These are phyloP conservation scores for Claviceps sp. DNA, from an alignment of 2,329 filamentous ascomycete species.

Conservation along the genomic window DNA sequence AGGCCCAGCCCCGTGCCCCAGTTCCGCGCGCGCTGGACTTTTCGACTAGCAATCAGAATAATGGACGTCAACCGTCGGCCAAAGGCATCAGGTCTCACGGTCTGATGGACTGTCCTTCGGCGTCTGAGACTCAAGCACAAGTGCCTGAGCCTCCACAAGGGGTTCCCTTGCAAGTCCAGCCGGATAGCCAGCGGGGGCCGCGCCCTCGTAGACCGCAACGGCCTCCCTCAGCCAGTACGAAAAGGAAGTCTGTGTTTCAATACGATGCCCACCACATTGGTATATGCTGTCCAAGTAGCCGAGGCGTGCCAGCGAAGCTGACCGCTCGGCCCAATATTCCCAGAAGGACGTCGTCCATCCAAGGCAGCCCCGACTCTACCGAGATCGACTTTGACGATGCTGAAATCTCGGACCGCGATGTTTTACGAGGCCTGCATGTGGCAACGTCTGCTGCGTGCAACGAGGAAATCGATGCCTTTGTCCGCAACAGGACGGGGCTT, in stretches of 20 bases:
- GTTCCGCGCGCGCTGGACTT: neutral
- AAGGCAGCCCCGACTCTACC: constrained; percentile 10
- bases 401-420: constrained; percentile 33
- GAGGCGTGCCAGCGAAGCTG: constrained; percentile 13
- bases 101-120: neutral
- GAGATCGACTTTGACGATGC: constrained; percentile 21
- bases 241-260: neutral
- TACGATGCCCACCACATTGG: constrained; percentile 12
- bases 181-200: neutral
- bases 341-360: constrained; percentile 22
- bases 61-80: neutral
- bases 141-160: neutral
- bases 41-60: neutral
- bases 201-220: constrained; percentile 1
- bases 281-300: constrained; percentile 15
- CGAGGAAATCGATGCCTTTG: constrained; percentile 37
- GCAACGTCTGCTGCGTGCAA: constrained; percentile 44
- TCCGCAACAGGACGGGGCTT: constrained; percentile 37
- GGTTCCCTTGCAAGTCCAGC: neutral
- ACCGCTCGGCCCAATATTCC: constrained; percentile 22
- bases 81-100: neutral
- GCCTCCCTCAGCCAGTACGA: neutral
- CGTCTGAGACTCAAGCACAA: neutral
- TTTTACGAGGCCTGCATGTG: constrained; percentile 41
- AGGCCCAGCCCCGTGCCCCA: neutral